phyloP scores from a whole-genome alignment of 228 moss, liverwort and hornwort species.

The Sphagnum fallax region DNA sequence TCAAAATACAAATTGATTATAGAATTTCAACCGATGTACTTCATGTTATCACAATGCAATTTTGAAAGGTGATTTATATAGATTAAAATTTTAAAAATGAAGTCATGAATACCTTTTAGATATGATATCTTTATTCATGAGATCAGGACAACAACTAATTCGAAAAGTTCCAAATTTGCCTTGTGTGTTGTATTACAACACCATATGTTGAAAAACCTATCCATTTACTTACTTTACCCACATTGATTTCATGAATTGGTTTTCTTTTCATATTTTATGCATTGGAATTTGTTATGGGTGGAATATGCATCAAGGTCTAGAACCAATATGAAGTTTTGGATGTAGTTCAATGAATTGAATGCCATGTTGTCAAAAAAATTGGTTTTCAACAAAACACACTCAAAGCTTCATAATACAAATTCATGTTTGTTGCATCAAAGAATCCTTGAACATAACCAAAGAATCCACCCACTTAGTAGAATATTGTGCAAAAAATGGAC shows the following conservation, averaged over 20 bases:
- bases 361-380: too few species aligned
- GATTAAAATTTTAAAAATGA: background rate
- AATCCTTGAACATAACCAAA: too few species aligned
- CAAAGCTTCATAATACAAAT: too few species aligned
- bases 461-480: background rate
- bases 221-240: background rate
- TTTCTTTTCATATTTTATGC: background rate
- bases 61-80: background rate
- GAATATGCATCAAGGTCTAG: background rate
- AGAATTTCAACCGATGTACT: background rate
- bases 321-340: too few species aligned
- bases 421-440: too few species aligned
- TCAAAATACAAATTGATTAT: background rate
- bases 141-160: conserved; percentile 70
- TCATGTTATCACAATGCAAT: background rate
- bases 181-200: conserved; percentile 50
- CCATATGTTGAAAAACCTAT: conserved; percentile 83
- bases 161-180: conserved; percentile 69
- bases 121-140: conserved; percentile 61
- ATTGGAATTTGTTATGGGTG: background rate
- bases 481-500: conserved; percentile 2
- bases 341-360: too few species aligned
- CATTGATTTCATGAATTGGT: too few species aligned
- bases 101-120: conserved; percentile 37
- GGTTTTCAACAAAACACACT: too few species aligned